A percentile compares a stretch with the other conserved stretches of the same genome.
phyloP scores from a whole-genome alignment of 2,329 filamentous ascomycete genomes.

The Stemphylium vesicarium region DNA sequence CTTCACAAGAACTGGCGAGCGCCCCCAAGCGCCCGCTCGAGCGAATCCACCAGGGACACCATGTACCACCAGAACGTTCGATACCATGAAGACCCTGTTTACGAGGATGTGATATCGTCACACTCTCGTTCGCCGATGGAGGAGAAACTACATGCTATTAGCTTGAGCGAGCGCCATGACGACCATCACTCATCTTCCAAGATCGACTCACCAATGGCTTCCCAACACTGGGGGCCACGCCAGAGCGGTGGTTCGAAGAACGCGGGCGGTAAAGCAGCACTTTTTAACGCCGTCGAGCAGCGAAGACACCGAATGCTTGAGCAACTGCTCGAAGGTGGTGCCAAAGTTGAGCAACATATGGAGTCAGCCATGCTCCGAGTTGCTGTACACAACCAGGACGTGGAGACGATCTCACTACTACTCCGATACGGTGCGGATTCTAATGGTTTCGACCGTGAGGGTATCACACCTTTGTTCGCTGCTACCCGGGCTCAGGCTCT shows the following conservation, averaged over 20 bases:
- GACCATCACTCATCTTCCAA: conserved; percentile 27
- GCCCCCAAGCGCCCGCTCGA: conserved; percentile 38
- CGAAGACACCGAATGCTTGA: conserved; percentile 66
- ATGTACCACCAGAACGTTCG: conserved; percentile 29
- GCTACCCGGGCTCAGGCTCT: conserved; percentile 37
- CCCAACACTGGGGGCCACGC: conserved; percentile 28
- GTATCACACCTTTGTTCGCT: conserved; percentile 37
- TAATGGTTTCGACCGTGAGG: conserved; percentile 40
- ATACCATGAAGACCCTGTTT: conserved; percentile 31
- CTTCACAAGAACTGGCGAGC: conserved; percentile 38
- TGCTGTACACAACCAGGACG: conserved; percentile 40
- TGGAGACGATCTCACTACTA: conserved; percentile 36
- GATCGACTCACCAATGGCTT: conserved; percentile 22
- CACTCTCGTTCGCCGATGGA: conserved; percentile 35
- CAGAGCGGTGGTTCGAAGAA: conserved; percentile 34
- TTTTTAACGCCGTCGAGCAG: conserved; percentile 64
- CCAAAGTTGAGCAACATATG: conserved; percentile 34
- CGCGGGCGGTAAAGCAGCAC: conserved; percentile 42
- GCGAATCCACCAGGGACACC: conserved; percentile 36
- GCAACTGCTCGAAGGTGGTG: conserved; percentile 43
- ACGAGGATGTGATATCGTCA: conserved; percentile 26
- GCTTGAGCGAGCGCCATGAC: conserved; percentile 32
- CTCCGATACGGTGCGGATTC: conserved; percentile 40
- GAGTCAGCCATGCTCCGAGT: conserved; percentile 43
- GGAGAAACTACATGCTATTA: conserved; percentile 34